Evolutionary conservation across 768 basidiomycete species (phyloP), one percentile per base, ranked within the genome.

Genomic region (Cyclocybe cylindracea): DNA sequence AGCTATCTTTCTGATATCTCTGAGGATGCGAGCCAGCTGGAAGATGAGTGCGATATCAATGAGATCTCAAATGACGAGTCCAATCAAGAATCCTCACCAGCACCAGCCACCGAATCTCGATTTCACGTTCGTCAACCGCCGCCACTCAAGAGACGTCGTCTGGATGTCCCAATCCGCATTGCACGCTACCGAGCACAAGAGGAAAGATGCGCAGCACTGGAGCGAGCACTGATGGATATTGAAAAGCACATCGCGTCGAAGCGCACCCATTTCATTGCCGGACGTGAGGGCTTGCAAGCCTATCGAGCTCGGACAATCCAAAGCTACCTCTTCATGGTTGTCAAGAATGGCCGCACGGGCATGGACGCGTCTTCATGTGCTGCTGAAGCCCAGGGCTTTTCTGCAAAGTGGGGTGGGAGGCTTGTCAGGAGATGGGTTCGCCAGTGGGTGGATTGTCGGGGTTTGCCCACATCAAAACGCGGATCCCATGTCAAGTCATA

Each of bases 361-460:
- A 65, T 61, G 10, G 49, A 54, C 38, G 66, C 68, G 29, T 69
- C 69, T 5, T 48, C 62, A 44, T 19, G 32, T 9, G 66, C 66
- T 9, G 67, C 69, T 13, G 64, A 71, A 48, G 58, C 48, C 29
- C 59, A 68, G 13, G 68, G 70, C 1, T 72, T 71, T 62, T 45
- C 66, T 7, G 51, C 19, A n/a, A 58, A 59, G 16, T 71, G 67
- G 66, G 70, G 68, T 19, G 60, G 63, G 1, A 40, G 56, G 29
- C 35, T 60, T 48, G 58, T 69, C 31, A 35, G 60, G 10, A 42
- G 48, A 19, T 71, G 70, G 71, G 59, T 53, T 10, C 41, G 32
- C 16, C 14, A 29, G 2, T 71, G 65, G 66, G 45, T 73, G 1
- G 42, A 56, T 4, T 31, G 48, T n/a, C 36, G 65, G 36, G 34